phyloP scores from a whole-genome alignment of 495 filamentous ascomycete genomes.

The Patellaria atrata region DNA sequence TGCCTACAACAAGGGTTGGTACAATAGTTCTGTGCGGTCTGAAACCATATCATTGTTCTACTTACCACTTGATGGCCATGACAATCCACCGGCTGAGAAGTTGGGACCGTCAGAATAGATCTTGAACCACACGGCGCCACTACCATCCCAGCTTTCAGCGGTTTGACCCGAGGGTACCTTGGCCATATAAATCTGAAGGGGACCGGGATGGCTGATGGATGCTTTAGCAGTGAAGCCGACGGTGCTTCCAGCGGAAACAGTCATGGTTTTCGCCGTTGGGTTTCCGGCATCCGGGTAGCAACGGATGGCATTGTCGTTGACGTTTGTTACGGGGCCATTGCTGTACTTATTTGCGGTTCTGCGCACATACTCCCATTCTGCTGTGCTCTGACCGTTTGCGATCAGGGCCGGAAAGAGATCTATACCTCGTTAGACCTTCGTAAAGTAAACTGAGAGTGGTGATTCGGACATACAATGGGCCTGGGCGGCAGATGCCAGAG shows the following conservation, averaged over 20 bases:
- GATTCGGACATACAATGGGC: too few species aligned
- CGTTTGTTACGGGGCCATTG: conserved; percentile 29
- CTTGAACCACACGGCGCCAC: conserved; percentile 38
- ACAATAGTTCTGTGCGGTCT: too few species aligned
- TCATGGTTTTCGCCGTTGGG: conserved; percentile 26
- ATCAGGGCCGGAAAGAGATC: conserved; percentile 23
- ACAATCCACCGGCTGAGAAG: conserved; percentile 22
- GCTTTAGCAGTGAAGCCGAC: conserved; percentile 34
- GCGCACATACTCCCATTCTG: conserved; percentile 23
- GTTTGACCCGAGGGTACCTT: conserved; percentile 14
- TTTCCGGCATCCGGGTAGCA: conserved; percentile 31
- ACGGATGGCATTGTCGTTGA: conserved; percentile 31
- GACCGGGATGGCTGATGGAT: conserved; percentile 23
- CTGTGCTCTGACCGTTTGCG: conserved; percentile 7
- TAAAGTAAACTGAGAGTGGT: too few species aligned
- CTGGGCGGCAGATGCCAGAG: too few species aligned
- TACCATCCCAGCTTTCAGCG: conserved; percentile 25
- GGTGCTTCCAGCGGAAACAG: conserved; percentile 31
- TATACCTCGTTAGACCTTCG: conserved; percentile 6
- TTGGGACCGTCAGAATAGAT: conserved; percentile 32
- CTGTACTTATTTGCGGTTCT: conserved; percentile 23
- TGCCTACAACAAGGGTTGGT: conserved; percentile 22
- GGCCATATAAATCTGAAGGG: conserved; percentile 16
- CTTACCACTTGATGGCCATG: conserved; percentile 27
- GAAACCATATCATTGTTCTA: conserved; percentile 15